A percentile compares a stretch with the other conserved stretches of the same genome.
These are phyloP conservation scores for Dendrocalamus latiflorus DNA, from an alignment of 202 grass and related monocot species.

Conservation along the genomic window DNA sequence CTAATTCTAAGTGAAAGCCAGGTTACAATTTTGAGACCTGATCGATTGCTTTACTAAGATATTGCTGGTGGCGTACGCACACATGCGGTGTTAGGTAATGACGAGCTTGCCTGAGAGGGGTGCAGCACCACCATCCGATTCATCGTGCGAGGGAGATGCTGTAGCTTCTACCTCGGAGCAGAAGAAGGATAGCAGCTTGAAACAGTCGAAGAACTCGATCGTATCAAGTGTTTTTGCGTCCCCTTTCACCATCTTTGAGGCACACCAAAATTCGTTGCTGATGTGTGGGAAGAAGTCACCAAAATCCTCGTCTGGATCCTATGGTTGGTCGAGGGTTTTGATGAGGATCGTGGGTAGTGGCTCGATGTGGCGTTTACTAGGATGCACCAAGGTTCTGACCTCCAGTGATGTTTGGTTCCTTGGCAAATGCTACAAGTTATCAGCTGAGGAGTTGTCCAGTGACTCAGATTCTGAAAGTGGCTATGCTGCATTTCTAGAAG, in stretches of 20 bases:
- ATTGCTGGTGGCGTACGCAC: background rate
- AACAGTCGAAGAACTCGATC: constrained; percentile 23
- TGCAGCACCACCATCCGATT: constrained; percentile 31
- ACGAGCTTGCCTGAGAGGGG: constrained; percentile 66
- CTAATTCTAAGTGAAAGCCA: background rate
- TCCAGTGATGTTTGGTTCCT: constrained; percentile 72
- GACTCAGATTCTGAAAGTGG: constrained; percentile 22
- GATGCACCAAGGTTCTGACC: constrained; percentile 48
- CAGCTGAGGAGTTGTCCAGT: constrained; percentile 31
- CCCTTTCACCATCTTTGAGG: constrained; percentile 64
- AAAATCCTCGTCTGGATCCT: constrained; percentile 33
- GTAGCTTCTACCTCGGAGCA: constrained; percentile 13
- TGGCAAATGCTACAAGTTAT: constrained; percentile 65
- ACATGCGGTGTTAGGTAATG: constrained; percentile 68
- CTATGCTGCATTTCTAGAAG: constrained; percentile 47
- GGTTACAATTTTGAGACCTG: background rate
- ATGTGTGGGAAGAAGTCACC: constrained; percentile 16
- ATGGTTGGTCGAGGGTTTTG: constrained; percentile 71
- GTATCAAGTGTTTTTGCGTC: constrained; percentile 48
- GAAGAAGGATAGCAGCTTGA: constrained; percentile 28
- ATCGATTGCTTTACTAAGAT: background rate
- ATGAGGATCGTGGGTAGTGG: constrained; percentile 49
- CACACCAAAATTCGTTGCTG: constrained; percentile 24
- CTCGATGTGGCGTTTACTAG: constrained; percentile 72
- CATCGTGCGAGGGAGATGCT: background rate